Conservation (phyloP, 371 early-diverging fungal genomes). For the Apophysomyces sp. region DNA sequence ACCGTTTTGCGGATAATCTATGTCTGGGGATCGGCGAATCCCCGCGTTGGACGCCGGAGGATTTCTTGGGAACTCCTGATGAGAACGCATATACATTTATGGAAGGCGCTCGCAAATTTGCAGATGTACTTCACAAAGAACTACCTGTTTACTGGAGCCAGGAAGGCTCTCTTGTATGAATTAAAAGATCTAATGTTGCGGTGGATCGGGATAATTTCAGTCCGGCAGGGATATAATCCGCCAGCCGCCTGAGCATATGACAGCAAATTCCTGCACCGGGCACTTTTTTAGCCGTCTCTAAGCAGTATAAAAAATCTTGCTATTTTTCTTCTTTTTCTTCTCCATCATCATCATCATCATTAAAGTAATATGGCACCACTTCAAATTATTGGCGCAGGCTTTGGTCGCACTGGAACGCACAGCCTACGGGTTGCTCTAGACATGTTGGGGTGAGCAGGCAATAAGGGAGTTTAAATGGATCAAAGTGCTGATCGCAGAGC, state of each 20-base stretch:
- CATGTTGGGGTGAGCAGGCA: constrained; percentile 24
- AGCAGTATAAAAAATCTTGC: neutral
- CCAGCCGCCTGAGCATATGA: neutral
- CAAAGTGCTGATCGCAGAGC: neutral
- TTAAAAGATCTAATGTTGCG: neutral
- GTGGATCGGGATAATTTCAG: too few relatives aligned
- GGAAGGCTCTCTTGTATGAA: constrained; percentile 10
- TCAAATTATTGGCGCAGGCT: constrained; percentile 38
- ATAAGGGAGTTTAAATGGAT: neutral
- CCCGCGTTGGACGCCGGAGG: constrained; percentile 32
- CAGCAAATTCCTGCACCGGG: neutral
- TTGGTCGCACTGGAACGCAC: constrained; percentile 36
- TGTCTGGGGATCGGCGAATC: constrained; percentile 38
- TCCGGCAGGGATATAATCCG: neutral
- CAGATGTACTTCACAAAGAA: constrained; percentile 16
- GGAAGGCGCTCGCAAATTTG: constrained; percentile 24
- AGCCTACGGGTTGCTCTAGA: constrained; percentile 30
- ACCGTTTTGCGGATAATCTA: constrained; percentile 40
- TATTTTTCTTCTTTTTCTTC: neutral
- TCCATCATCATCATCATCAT: neutral
- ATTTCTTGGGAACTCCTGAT: constrained; percentile 26
- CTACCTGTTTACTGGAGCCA: constrained; percentile 32
- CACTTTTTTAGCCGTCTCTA: neutral
- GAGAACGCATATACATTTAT: constrained; percentile 27
- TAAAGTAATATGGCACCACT: constrained; percentile 20